These are phyloP conservation scores for Kwoniella sp. DNA, from an alignment of 768 basidiomycete genomes.

Conservation along the genomic window DNA sequence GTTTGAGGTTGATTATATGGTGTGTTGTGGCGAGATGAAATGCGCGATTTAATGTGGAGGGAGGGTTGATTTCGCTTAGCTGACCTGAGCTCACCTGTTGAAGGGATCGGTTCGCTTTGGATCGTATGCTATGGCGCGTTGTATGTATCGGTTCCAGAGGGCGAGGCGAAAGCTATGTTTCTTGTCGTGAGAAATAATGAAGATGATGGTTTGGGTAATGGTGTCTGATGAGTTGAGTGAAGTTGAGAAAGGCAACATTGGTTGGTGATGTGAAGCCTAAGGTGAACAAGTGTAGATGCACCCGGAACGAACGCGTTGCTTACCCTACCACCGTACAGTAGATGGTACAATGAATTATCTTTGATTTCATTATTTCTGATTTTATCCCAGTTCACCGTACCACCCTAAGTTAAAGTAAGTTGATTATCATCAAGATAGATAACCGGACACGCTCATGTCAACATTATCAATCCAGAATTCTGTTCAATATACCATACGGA, in stretches of 20 bases:
- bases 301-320: neutral
- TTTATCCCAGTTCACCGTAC: conserved; percentile 15
- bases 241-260: neutral
- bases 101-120: neutral
- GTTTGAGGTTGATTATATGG: neutral
- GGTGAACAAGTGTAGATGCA: neutral
- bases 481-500: neutral
- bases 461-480: neutral
- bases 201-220: too few relatives aligned
- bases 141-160: too few relatives aligned
- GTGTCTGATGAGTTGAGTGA: too few relatives aligned
- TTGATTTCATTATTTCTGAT: conserved; percentile 2
- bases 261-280: neutral
- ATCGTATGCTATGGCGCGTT: too few relatives aligned
- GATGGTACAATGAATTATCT: neutral
- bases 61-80: neutral
- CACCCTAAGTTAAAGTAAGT: too few relatives aligned
- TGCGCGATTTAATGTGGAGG: conserved; percentile 8
- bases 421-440: neutral
- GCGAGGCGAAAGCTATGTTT: too few relatives aligned
- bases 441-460: neutral
- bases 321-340: neutral
- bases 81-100: neutral
- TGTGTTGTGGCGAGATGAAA: conserved; percentile 1
- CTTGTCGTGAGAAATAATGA: too few relatives aligned